These are phyloP conservation scores for Botryotinia narcissicola DNA, from an alignment of 2,329 filamentous ascomycete genomes.

Conservation along the genomic window DNA sequence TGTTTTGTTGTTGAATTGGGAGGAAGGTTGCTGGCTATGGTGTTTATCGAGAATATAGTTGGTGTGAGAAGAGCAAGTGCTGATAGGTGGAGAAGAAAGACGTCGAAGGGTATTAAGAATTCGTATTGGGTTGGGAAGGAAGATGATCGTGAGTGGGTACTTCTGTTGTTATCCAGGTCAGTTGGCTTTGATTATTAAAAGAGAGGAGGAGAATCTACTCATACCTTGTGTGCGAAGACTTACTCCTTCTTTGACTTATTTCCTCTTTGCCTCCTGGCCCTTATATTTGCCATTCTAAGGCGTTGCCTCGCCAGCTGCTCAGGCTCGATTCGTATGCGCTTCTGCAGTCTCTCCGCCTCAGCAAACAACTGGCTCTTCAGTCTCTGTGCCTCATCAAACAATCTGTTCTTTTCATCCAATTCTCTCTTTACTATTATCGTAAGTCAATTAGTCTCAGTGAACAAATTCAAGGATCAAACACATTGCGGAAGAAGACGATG, in stretches of 20 bases:
- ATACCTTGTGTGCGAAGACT: background rate
- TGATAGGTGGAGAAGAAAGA: background rate
- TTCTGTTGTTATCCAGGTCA: background rate
- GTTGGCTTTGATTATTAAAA: fast-evolving
- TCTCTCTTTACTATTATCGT: background rate
- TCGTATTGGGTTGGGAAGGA: background rate
- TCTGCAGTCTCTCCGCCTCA: no score
- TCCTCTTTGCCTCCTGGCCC: background rate
- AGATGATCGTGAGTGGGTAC: background rate
- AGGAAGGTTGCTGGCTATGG: background rate
- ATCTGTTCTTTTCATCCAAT: background rate
- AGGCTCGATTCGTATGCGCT: no score
- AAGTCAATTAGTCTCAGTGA: background rate
- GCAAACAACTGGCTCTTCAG: no score
- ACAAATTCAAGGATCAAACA: background rate
- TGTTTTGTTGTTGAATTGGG: background rate
- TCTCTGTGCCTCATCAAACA: background rate
- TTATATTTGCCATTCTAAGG: background rate
- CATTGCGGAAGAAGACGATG: background rate
- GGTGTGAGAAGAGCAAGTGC: background rate
- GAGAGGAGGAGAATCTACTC: background rate
- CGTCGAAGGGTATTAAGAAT: background rate
- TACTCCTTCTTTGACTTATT: background rate
- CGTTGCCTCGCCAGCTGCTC: background rate
- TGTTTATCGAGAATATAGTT: fast-evolving